Base-by-base conservation (phyloP, 352 stramenopile species). In the Phytophthora rubi region DNA sequence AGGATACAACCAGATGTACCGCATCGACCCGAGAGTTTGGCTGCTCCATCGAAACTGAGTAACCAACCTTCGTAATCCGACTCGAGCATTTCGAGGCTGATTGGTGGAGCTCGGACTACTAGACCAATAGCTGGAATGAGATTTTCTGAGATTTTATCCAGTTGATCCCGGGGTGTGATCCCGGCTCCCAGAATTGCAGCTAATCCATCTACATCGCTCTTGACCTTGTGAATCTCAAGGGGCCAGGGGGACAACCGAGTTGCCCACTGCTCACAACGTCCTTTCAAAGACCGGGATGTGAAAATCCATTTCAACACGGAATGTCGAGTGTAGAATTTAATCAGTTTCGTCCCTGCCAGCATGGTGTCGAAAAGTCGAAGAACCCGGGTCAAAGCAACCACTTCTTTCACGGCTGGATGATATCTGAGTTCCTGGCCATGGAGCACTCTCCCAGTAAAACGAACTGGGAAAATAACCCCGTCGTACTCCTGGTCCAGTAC, bases 31-130 rank as follows among this genome's bases (percentile, higher is more conserved):
- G 45, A 57, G 21, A 49, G 45, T 30, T 57, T 65, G 12, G 33
- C 58, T 23, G 58, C 47, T 9, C 48, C 59, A 53, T 58, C 59
- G 28, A 66, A 66, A 21, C 59, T 58, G 12, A 66, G 60, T 2
- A 49, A 10, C 21, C 51, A 55, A 4, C 60, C 39, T 13, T 55
- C 16, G 12, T 62, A 59, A 9, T 53, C 35, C 5, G 8, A 8
- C 12, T 39, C 45, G 4, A 67, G 35, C 59, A 66, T 59, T 16
- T 66, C 35, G 0, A 67, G 2, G 37, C 59, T 67, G 37, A 67
- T 53, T 2, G 59, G 59, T 6, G 59, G 48, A 15, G 35, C 21
- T 57, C 23, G n/a, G 5, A 65, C 47, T 0, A 51, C 21, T n/a
- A 21, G 59, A 2, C 47, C 47, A 2, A 45, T 65, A 12, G n/a